Evolutionary conservation across 2,329 filamentous ascomycete genomes (phyloP), one percentile per base, ranked within the genome.

Genomic region (Fusarium paranaense): DNA sequence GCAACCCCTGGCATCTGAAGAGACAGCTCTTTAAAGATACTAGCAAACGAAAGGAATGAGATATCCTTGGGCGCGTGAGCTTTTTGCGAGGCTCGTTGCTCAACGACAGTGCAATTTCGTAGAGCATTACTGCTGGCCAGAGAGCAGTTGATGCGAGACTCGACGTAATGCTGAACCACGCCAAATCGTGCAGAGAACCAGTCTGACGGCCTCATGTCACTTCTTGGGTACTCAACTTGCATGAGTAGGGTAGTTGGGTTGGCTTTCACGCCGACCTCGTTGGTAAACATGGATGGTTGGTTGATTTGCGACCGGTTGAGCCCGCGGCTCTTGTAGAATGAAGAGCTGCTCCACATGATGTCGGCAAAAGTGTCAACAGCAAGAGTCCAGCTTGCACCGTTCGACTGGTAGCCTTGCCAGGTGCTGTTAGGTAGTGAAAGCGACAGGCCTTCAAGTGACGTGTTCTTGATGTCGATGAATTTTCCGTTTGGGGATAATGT

Each of bases 1-100:
- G 22, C 11, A 25, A 14, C 45, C 22, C 7, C 20, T 50, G 45
- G 45, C 13, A 50, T 13, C 6, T 11, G 27, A 13, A 8, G 25
- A 30, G 25, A 54, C 8, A 65, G 40, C 8, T 30, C 9, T 1
- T 14, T 0, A 27, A 54, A 65, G 8, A 33, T 8, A 2, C 1
- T 16, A 8, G 6, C 5, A 18, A 40, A 64, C 0, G 57, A 52
- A 13, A 70, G 32, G 13, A 59, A 22, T 0, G 61, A 42, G 22
- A 70, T 42, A 2, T 20, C 25, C 2, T 56, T 35, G 1, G 57
- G 32, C 3, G 57, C 47, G 16, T 66, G 40, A 3, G 37, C 5
- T 9, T 37, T 40, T 2, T 27, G 40, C 0, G 71, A 74, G 1
- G 30, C 4, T 4, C 69, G 61, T 11, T 74, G 52, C n/a, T 32